Base-by-base conservation (phyloP, 1,284 basidiomycete genomes). In the Agroathelia rolfsii region DNA sequence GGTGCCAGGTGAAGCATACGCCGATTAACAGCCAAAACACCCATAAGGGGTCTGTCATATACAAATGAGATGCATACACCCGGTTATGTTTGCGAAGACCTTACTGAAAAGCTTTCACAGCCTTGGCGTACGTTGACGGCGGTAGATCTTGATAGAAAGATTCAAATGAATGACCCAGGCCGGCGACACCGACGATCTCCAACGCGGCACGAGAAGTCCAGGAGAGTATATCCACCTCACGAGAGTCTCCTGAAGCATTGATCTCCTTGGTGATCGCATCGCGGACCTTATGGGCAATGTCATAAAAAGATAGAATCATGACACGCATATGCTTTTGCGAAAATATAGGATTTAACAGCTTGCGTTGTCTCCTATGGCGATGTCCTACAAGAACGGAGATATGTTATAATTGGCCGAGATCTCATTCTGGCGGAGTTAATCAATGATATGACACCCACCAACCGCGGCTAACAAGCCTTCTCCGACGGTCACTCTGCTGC, bases 331-430 rank as follows among this genome's bases (percentile, higher is more conserved):
- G 61, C 5, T 53, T 50, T 5, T 53, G 53, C 3, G 64, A 64
- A 41, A 72, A 72, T 1, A 61, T 61, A 1, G 65, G 66, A 34
- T 62, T 66, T 16, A 72, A 46, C 43, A 70, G 54, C 40, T 64
- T 66, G 14, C 65, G 53, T 38, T 69, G 64, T 31, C 53, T 58
- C 25, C 50, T 50, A 39, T 66, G 61, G 18, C 59, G 53, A 16
- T 60, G 50, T 1, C 63, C 64, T 67, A n/a, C n/a, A n/a, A n/a
- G n/a, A n/a, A 15, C 5, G 7, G 11, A 9, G 7, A n/a, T n/a
- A n/a, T 14, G 9, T 37, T n/a, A 18, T 24, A 11, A 14, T n/a
- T n/a, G n/a, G n/a, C n/a, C n/a, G n/a, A n/a, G n/a, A n/a, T n/a
- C n/a, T n/a, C n/a, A n/a, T n/a, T n/a, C n/a, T 3, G 12, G 9